These are phyloP conservation scores for Lanmaoa pseudosensibilis DNA, from an alignment of 768 basidiomycete species.

Conservation along the genomic window DNA sequence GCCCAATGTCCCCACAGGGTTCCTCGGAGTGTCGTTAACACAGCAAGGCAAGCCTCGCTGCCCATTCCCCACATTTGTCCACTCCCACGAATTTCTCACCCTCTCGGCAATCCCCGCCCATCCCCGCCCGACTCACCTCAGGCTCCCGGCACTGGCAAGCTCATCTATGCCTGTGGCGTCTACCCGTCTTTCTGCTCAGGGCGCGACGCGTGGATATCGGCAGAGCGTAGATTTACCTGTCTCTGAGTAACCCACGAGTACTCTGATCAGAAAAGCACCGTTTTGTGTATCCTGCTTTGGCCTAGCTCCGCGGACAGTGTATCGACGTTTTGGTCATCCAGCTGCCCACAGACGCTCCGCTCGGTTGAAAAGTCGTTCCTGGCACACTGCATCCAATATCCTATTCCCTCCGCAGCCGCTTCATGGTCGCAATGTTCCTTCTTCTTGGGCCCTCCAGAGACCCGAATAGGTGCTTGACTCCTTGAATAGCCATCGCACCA, in stretches of 20 bases:
- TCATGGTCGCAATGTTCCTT: neutral
- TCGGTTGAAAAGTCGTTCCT: constrained; percentile 6
- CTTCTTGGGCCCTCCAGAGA: neutral
- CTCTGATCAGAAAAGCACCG: neutral
- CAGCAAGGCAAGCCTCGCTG: neutral
- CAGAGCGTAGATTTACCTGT: neutral
- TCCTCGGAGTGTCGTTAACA: neutral
- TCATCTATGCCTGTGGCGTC: neutral
- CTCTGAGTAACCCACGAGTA: neutral
- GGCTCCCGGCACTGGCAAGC: neutral
- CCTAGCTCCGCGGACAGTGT: constrained; percentile 14
- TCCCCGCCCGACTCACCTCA: constrained; percentile 4
- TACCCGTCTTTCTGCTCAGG: neutral
- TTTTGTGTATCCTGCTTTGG: neutral
- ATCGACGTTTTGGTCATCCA: constrained; percentile 3
- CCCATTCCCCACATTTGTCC: neutral
- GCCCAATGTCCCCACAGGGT: neutral
- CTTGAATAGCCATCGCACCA: neutral
- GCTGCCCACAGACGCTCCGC: constrained; percentile 5
- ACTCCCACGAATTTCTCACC: neutral
- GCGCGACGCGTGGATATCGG: neutral
- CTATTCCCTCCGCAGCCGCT: neutral
- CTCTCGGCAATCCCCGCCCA: constrained; percentile 19
- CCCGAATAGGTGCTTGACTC: neutral
- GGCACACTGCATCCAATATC: neutral